These are phyloP conservation scores for Auxenochlorella protothecoides DNA, from an alignment of 139 green algal species.

Conservation along the genomic window DNA sequence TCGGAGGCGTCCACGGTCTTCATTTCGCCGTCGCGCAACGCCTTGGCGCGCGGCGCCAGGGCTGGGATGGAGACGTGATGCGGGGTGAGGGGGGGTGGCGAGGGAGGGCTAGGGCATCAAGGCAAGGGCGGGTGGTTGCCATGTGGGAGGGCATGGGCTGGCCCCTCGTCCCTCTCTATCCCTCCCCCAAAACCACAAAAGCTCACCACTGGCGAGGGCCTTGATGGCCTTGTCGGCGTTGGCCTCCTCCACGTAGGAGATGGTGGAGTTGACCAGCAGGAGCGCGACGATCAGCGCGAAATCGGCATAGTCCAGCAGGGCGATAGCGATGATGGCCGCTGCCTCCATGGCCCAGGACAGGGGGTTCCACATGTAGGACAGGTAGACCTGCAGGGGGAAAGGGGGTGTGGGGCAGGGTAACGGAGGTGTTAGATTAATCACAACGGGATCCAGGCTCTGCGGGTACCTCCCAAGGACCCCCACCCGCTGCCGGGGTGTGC, in stretches of 20 bases:
- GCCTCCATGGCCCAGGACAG: slow-evolving; percentile 77
- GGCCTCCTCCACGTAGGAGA: slow-evolving; percentile 64
- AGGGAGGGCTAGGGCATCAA: neutral
- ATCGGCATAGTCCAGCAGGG: slow-evolving; percentile 67
- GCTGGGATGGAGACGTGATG: slow-evolving; percentile 16
- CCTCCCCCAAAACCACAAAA: no score
- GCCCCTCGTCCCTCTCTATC: neutral
- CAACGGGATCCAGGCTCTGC: no score
- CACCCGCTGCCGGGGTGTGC: neutral
- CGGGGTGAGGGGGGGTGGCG: slow-evolving; percentile 15
- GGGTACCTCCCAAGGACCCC: no score
- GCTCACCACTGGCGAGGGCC: slow-evolving; percentile 45
- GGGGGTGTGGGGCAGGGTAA: no score
- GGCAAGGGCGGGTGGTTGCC: no score
- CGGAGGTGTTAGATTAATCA: no score
- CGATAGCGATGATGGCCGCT: slow-evolving; percentile 73
- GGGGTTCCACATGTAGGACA: slow-evolving; percentile 65
- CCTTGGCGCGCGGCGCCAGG: slow-evolving; percentile 60
- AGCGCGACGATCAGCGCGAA: slow-evolving; percentile 60
- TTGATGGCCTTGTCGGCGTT: slow-evolving; percentile 75
- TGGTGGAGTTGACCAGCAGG: slow-evolving; percentile 65
- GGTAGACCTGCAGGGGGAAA: slow-evolving; percentile 3
- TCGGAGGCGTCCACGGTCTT: slow-evolving; percentile 40
- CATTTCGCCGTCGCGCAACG: slow-evolving; percentile 41
- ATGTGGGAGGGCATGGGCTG: neutral